These are phyloP conservation scores for Otatea glauca DNA, from an alignment of 176 grass and related monocot species.

Conservation along the genomic window DNA sequence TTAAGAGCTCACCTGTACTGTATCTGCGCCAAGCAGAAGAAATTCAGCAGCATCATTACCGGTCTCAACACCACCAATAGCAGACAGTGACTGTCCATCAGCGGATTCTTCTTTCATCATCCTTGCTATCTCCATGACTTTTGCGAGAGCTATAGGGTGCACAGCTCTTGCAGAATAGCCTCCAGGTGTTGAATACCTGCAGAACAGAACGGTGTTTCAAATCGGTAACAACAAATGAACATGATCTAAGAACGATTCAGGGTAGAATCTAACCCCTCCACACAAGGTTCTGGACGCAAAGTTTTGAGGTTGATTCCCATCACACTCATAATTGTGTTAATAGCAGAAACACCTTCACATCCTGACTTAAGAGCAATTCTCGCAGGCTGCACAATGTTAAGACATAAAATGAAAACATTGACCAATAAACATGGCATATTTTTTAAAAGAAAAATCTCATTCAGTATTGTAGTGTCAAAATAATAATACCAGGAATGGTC, in stretches of 20 bases:
- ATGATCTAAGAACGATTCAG: slow-evolving; percentile 23
- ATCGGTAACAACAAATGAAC: slow-evolving; percentile 19
- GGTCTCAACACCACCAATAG: slow-evolving; percentile 88
- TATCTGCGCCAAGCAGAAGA: slow-evolving; percentile 93
- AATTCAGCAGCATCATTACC: slow-evolving; percentile 91
- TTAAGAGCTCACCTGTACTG: slow-evolving; percentile 73
- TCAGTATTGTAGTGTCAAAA: neutral
- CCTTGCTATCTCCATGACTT: slow-evolving; percentile 94
- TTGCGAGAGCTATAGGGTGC: slow-evolving; percentile 92
- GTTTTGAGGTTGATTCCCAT: slow-evolving; percentile 97
- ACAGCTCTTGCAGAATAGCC: slow-evolving; percentile 95
- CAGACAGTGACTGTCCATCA: slow-evolving; percentile 83
- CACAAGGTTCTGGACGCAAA: slow-evolving; percentile 85
- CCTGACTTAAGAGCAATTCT: slow-evolving; percentile 82
- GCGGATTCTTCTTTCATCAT: slow-evolving; percentile 86
- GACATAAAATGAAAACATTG: slow-evolving; percentile 4
- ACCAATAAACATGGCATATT: neutral
- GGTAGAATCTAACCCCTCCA: slow-evolving; percentile 75
- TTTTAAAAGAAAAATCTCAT: neutral
- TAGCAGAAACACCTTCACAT: slow-evolving; percentile 90
- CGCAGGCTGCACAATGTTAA: slow-evolving; percentile 67
- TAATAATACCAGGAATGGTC: neutral
- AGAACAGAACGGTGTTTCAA: slow-evolving; percentile 21
- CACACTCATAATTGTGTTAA: slow-evolving; percentile 99
- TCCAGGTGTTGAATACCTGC: slow-evolving; percentile 90